A percentile compares a stretch with the other conserved stretches of the same genome.
Evolutionary conservation across 306 rosid genomes (phyloP).

Genomic region (Prosopis cineraria): DNA sequence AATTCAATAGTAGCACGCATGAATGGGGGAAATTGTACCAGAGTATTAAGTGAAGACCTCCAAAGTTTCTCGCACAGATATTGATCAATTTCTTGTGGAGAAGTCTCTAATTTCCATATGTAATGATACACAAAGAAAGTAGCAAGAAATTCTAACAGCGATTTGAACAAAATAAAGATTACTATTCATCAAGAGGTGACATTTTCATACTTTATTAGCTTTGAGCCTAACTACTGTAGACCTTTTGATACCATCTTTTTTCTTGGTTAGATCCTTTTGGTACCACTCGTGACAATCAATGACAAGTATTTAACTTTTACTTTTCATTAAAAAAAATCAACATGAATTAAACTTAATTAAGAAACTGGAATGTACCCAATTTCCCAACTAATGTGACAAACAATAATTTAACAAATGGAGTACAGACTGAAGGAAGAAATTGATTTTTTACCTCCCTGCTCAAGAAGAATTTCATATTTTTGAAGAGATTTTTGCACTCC

Average conservation of each 20-base stretch:
- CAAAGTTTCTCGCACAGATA: background rate
- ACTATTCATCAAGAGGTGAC: background rate
- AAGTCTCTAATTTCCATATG: background rate
- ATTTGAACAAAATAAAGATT: background rate
- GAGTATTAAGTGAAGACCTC: background rate
- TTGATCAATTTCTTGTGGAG: background rate
- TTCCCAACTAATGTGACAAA: background rate
- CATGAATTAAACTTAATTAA: background rate
- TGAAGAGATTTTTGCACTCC: constrained; percentile 75
- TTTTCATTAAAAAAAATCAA: background rate
- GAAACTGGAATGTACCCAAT: constrained; percentile 1
- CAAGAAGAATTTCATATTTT: constrained; percentile 77
- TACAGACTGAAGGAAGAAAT: background rate
- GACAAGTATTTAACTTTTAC: background rate
- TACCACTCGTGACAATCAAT: background rate
- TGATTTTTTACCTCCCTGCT: constrained; percentile 79
- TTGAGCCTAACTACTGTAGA: background rate
- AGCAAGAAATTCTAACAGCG: background rate
- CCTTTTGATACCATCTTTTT: background rate
- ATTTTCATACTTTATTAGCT: background rate
- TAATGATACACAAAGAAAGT: background rate
- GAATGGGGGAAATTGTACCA: background rate
- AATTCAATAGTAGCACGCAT: background rate
- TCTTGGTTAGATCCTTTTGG: background rate
- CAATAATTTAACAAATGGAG: background rate